phyloP scores from a whole-genome alignment of 495 filamentous ascomycete genomes.

The Talaromyces trachyspermus region DNA sequence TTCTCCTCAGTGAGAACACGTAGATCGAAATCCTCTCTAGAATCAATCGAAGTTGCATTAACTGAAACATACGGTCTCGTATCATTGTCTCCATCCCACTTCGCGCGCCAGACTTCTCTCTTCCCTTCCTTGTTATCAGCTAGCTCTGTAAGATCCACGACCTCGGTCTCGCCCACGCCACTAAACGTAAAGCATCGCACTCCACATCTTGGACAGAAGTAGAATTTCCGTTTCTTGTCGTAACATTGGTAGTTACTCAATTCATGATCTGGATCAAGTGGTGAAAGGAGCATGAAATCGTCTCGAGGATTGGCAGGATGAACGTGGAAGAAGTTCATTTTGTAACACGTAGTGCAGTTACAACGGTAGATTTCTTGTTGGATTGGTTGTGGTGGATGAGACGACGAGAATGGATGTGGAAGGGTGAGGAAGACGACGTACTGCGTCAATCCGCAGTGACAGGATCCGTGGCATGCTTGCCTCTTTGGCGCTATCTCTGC shows the following conservation, averaged over 20 bases:
- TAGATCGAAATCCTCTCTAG: constrained; percentile 17
- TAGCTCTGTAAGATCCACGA: constrained; percentile 13
- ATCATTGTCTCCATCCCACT: constrained; percentile 13
- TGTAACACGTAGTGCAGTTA: constrained; percentile 28
- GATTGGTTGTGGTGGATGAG: constrained; percentile 4
- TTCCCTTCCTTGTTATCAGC: constrained; percentile 12
- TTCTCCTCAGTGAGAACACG: constrained; percentile 19
- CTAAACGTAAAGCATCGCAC: constrained; percentile 26
- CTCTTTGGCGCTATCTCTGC: constrained; percentile 12
- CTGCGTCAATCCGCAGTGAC: constrained; percentile 22
- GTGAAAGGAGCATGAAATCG: constrained; percentile 25
- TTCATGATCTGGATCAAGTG: constrained; percentile 14
- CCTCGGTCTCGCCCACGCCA: constrained; percentile 17
- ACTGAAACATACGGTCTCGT: constrained; percentile 17
- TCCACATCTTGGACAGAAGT: constrained; percentile 24
- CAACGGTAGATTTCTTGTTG: constrained; percentile 18
- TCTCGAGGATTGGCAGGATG: constrained; percentile 16
- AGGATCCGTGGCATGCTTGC: constrained; percentile 23
- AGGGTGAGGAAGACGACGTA: constrained; percentile 25
- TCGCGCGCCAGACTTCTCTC: constrained; percentile 20
- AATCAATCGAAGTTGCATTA: constrained; percentile 19
- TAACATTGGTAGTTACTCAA: constrained; percentile 22
- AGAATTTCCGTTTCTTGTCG: constrained; percentile 16
- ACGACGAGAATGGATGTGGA: constrained; percentile 14
- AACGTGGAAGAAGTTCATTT: constrained; percentile 24